phyloP scores from a whole-genome alignment of 345 rosid species.

The Lagerstroemia speciosa region DNA sequence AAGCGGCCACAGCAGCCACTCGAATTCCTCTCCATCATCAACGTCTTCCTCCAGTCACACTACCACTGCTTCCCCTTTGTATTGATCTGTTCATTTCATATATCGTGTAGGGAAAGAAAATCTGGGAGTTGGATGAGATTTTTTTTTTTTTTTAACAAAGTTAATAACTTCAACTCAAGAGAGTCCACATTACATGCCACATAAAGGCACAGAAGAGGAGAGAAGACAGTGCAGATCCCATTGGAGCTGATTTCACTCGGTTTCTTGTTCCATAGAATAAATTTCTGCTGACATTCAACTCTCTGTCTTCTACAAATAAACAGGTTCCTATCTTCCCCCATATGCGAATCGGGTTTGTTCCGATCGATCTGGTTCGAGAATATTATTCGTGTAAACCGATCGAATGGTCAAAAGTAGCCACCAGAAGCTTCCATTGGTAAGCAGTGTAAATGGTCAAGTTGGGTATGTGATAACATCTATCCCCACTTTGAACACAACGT shows the following conservation, averaged over 20 bases:
- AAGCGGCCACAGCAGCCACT: constrained; percentile 28
- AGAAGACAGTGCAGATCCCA: neutral
- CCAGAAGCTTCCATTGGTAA: neutral
- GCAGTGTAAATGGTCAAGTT: neutral
- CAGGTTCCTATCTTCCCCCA: too few relatives aligned
- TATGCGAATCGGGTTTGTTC: too few relatives aligned
- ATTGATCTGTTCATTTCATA: constrained; percentile 7
- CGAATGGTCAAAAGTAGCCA: neutral
- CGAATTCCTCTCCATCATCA: constrained; percentile 44
- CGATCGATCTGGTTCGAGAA: neutral
- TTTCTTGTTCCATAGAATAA: neutral
- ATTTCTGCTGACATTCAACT: neutral
- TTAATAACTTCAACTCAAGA: too few relatives aligned
- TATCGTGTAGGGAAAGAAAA: neutral
- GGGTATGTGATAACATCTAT: neutral
- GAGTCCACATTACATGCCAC: neutral
- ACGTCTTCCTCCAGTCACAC: constrained; percentile 68
- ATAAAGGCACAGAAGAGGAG: neutral
- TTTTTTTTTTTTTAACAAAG: neutral
- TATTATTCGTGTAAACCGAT: neutral
- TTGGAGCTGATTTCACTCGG: neutral
- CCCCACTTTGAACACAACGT: too few relatives aligned
- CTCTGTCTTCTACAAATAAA: too few relatives aligned
- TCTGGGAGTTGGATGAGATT: neutral
- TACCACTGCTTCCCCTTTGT: constrained; percentile 40